Evolutionary conservation across 164 flowering plant species (phyloP).

Genomic region (Vitis vinifera): ASM3070453v1 NC_081815.1:2852501-2853000

Average conservation of each 20-base stretch:
- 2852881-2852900: slow-evolving; percentile 99
- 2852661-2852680: slow-evolving; percentile 90
- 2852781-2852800: slow-evolving; percentile 93
- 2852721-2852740: slow-evolving; percentile 98
- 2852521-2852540: not conserved
- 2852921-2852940: slow-evolving; percentile 78
- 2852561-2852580: slow-evolving; percentile 2
- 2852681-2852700: slow-evolving; percentile 86
- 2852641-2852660: slow-evolving; percentile 99
- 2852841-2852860: slow-evolving; percentile 96
- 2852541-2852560: not conserved
- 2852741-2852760: slow-evolving; percentile 87
- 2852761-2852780: slow-evolving; percentile 94
- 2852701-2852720: slow-evolving; percentile 94
- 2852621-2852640: slow-evolving; percentile 97
- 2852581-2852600: slow-evolving; percentile 56
- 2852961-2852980: slow-evolving; percentile 97
- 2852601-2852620: slow-evolving; percentile 94
- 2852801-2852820: slow-evolving; percentile 88
- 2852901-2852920: slow-evolving; percentile 77
- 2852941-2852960: slow-evolving; percentile 78
- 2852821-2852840: slow-evolving; percentile 98
- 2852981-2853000: slow-evolving; percentile 86
- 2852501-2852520: not conserved
- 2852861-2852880: slow-evolving; percentile 96